Conservation (phyloP, 2,329 filamentous ascomycete genomes). For the Fusarium metavorans region DNA sequence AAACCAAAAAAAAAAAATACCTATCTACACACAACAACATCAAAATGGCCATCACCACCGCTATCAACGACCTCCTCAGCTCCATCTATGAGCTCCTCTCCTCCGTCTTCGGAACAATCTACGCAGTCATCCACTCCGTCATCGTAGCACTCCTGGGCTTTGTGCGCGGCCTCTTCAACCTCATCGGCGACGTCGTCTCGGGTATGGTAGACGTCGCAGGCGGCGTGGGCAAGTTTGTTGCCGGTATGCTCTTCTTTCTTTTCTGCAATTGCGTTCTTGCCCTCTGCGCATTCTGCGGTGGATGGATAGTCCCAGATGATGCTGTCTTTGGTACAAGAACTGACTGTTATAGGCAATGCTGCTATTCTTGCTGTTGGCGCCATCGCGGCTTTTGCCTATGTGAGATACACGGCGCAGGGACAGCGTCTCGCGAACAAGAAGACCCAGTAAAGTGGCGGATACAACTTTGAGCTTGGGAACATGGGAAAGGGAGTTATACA, state of each 20-base stretch:
- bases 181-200: constrained; percentile 50
- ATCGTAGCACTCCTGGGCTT: constrained; percentile 51
- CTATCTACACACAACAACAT: background rate
- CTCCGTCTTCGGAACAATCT: constrained; percentile 52
- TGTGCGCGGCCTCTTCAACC: constrained; percentile 52
- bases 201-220: constrained; percentile 53
- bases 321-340: background rate
- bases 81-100: constrained; percentile 57
- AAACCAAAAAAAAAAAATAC: background rate
- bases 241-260: constrained; percentile 45
- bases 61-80: constrained; percentile 53
- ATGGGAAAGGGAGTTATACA: constrained; percentile 8
- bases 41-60: constrained; percentile 52
- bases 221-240: constrained; percentile 55
- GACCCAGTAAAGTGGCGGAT: constrained; percentile 40
- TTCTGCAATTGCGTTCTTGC: background rate
- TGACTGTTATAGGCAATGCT: constrained; percentile 49
- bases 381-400: constrained; percentile 49
- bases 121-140: constrained; percentile 49
- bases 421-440: constrained; percentile 47
- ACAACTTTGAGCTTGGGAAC: background rate
- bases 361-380: constrained; percentile 50
- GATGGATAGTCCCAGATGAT: background rate
- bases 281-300: background rate
- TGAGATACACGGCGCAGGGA: constrained; percentile 50